Evolutionary conservation across 768 basidiomycete genomes (phyloP), one percentile per base, ranked within the genome.

Genomic region (Russula ochroleuca): DNA sequence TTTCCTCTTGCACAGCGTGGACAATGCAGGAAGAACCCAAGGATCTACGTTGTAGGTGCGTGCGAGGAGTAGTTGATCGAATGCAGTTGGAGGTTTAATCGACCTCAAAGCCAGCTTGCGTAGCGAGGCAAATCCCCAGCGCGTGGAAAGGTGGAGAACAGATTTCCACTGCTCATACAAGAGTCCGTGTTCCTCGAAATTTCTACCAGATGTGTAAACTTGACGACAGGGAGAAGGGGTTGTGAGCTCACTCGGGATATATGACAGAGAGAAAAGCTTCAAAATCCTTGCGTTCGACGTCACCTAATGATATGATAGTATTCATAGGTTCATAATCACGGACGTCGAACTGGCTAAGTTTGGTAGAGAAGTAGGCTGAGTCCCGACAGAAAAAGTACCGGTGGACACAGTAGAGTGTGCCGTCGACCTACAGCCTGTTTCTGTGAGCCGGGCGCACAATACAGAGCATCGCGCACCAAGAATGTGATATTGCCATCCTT

Each of bases 81-180:
- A 10, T 33, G 61, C 25, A 0, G 62, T 57, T n/a, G 62, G 51
- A 4, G 62, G 63, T 1, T 56, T 11, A 19, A 64, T 58, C 2
- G 37, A 25, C 7, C 13, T 23, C 21, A 67, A 21, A 1, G 63
- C 52, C 7, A 55, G 48, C 52, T 17, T 53, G 67, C 62, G 76
- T 65, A 66, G 70, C 52, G 58, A 66, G 35, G 62, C 73, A 61
- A 64, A 73, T 55, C 58, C 74, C 75, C 35, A 78, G 50, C 21
- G 75, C 62, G 70, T 64, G 5, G 71, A 68, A 31, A 71, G 48
- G 33, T 70, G 55, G 33, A 74, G 66, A 23, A 73, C 68, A 7
- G 72, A 70, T 17, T 65, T 65, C 70, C 73, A 73, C 40, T 68
- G 50, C 35, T 69, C 68, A n/a, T 66, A 69, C 0, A 62, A 67